Percentiles rank a stretch among this genome's conserved stretches.
phyloP scores from a whole-genome alignment of 2,329 filamentous ascomycete genomes.

The Penicillium sp. region DNA sequence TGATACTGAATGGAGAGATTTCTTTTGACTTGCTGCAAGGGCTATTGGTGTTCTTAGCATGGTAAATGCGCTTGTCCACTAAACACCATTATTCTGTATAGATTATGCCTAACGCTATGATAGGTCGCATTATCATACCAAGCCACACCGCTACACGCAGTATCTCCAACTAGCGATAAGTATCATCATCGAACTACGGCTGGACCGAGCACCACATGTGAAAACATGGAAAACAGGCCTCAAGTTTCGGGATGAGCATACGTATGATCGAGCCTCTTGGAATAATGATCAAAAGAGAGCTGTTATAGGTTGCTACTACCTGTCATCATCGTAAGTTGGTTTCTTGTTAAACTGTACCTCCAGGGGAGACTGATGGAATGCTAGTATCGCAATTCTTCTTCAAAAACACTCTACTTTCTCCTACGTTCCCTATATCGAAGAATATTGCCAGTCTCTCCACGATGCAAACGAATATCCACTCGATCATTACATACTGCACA shows the following conservation, averaged over 20 bases:
- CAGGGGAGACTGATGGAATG: not conserved
- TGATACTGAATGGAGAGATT: not conserved
- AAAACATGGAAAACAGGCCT: constrained; percentile 29
- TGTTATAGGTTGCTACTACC: constrained; percentile 46
- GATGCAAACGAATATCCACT: constrained; percentile 33
- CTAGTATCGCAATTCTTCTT: constrained; percentile 32
- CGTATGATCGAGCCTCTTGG: constrained; percentile 18
- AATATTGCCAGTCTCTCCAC: constrained; percentile 36
- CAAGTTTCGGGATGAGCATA: constrained; percentile 9
- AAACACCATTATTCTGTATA: not conserved
- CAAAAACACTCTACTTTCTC: constrained; percentile 42
- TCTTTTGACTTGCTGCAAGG: not conserved
- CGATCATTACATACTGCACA: constrained; percentile 38
- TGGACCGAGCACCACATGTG: constrained; percentile 27
- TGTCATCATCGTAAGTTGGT: constrained; percentile 42
- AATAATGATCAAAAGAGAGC: constrained; percentile 47
- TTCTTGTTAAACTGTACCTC: not conserved
- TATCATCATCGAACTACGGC: constrained; percentile 36
- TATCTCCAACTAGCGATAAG: constrained; percentile 40
- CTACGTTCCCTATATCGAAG: constrained; percentile 37
- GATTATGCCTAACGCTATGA: not conserved
- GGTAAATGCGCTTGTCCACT: not conserved
- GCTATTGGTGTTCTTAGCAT: not conserved
- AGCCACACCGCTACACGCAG: constrained; percentile 33
- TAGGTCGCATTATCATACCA: constrained; percentile 37